Evolutionary conservation across 2,329 filamentous ascomycete genomes (phyloP).

Genomic region (Aphanocladium album): DNA sequence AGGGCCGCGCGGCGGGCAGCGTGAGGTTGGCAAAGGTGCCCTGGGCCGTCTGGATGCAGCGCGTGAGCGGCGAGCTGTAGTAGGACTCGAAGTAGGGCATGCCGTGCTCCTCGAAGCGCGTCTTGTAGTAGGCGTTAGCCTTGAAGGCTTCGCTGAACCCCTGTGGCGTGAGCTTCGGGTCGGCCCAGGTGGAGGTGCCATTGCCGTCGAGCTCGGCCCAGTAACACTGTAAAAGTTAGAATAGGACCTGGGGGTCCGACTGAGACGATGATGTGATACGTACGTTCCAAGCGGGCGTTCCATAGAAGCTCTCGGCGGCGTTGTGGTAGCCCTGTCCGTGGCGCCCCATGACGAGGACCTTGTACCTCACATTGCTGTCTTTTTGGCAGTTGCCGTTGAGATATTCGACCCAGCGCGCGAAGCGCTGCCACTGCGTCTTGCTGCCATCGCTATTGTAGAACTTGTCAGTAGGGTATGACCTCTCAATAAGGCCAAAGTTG

Average conservation of each 20-base stretch:
- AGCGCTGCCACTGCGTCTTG: constrained; percentile 61
- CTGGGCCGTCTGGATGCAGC: constrained; percentile 59
- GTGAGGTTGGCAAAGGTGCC: constrained; percentile 53
- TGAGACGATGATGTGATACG: constrained; percentile 21
- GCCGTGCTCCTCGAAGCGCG: constrained; percentile 44
- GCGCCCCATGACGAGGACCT: constrained; percentile 62
- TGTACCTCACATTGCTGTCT: constrained; percentile 51
- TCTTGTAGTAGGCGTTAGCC: constrained; percentile 55
- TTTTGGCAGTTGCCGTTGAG: constrained; percentile 41
- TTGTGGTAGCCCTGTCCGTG: constrained; percentile 66
- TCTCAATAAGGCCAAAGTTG: constrained; percentile 63
- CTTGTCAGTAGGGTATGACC: constrained; percentile 53
- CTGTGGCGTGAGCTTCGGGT: constrained; percentile 54
- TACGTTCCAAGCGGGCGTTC: constrained; percentile 65
- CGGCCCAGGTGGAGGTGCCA: constrained; percentile 56
- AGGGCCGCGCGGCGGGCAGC: constrained; percentile 46
- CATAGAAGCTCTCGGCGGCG: constrained; percentile 59
- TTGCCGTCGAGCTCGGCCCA: constrained; percentile 63
- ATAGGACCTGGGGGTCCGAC: neutral
- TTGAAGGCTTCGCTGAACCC: constrained; percentile 54
- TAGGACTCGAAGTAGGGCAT: constrained; percentile 59
- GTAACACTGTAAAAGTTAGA: constrained; percentile 45
- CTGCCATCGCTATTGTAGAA: constrained; percentile 31
- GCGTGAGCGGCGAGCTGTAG: constrained; percentile 59
- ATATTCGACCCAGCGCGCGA: constrained; percentile 50